Conservation (phyloP, 2,329 filamentous ascomycete genomes). For the Acephala macrosclerotiorum region DNA sequence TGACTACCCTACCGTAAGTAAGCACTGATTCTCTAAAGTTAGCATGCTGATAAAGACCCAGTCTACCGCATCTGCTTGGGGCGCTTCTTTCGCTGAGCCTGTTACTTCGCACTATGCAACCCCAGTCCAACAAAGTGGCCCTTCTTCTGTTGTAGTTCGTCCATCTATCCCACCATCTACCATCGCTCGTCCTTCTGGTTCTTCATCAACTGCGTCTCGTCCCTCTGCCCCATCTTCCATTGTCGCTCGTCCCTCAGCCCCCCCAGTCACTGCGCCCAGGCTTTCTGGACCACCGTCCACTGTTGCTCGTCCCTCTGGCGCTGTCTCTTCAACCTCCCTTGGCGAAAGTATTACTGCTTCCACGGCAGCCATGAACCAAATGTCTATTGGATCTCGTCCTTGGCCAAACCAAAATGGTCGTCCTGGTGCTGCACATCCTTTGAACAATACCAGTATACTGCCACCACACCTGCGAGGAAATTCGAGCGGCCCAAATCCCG, state of each 20-base stretch:
- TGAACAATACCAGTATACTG: background rate
- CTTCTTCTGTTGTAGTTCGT: background rate
- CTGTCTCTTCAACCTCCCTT: background rate
- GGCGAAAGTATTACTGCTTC: background rate
- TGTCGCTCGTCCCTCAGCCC: no score
- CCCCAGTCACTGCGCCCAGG: no score
- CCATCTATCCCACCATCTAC: background rate
- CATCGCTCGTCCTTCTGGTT: no score
- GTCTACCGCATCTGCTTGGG: constrained; percentile 1
- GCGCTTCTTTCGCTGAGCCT: background rate
- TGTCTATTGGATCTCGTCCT: background rate
- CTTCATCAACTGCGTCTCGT: no score
- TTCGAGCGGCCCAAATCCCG: background rate
- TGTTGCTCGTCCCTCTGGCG: background rate
- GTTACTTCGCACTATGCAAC: background rate
- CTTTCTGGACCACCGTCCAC: background rate
- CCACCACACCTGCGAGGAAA: background rate
- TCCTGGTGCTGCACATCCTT: background rate
- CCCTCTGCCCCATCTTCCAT: no score
- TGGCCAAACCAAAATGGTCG: background rate
- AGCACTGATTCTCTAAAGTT: background rate
- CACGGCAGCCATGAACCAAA: background rate
- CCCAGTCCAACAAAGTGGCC: no score
- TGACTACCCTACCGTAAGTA: constrained; percentile 20
- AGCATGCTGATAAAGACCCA: background rate